Base-by-base conservation (phyloP, 805 yeast genomes). In the Sungouiozyma ichnusensis region DNA sequence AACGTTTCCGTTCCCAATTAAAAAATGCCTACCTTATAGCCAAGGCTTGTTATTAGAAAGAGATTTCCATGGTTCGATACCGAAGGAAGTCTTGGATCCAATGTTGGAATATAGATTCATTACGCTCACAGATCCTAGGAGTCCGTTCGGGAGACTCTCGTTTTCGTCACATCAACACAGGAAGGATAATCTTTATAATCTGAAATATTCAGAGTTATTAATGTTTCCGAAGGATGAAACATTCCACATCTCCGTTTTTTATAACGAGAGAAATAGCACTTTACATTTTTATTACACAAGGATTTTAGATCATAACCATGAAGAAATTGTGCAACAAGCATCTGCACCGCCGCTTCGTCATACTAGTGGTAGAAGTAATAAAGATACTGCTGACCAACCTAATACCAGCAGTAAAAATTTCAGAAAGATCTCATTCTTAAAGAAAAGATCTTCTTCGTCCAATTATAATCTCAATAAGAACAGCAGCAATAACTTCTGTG, bases 101-200 rank as follows among this genome's bases (percentile, higher is more conserved):
- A 39, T 18, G 29, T 9, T 35, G n/a, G 31, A 35, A 27, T 53
- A 52, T 34, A 60, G 65, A 40, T 81, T 84, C 49, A 66, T 85
- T 41, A 77, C 94, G 0, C 56, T 86, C 44, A 69, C 78, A 1
- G 94, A 85, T 55, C 90, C 95, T 1, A 63, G 81, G 46, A 74
- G 76, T 2, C 92, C 85, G 3, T 69, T 84, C 43, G 86, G 94
- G 2, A 65, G 76, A 3, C 73, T 86, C 3, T 76, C 78, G 1
- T 77, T 90, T 0, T 76, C 86, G 0, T 77, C 87, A 40, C 69
- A 53, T 62, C 73, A 9, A 57, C 63, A 46, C 72, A 70, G 48
- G 55, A 75, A 55, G 63, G 71, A 72, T 65, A 35, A 20, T 5
- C 15, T 19, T 17, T 17, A 33, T 33, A 33, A 32, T 14, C 20